A percentile compares a stretch with the other conserved stretches of the same genome.
These are phyloP conservation scores for Aspergillus hortae DNA, from an alignment of 2,329 filamentous ascomycete species.

Conservation along the genomic window DNA sequence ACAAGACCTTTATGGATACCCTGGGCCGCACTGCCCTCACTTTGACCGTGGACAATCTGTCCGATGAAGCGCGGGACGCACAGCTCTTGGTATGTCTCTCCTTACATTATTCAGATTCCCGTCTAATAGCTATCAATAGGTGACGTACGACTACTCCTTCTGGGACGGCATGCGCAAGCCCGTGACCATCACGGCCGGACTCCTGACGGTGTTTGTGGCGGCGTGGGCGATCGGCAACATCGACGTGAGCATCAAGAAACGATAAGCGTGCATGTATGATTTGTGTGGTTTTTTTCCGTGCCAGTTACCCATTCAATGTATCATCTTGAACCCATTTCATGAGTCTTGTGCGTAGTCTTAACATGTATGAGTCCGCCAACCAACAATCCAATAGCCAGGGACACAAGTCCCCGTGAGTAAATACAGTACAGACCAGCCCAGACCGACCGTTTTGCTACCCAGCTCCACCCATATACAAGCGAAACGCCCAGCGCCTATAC, in stretches of 20 bases:
- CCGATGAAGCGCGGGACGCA: slow-evolving; percentile 83
- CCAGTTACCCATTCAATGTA: slow-evolving; percentile 4
- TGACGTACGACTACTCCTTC: slow-evolving; percentile 82
- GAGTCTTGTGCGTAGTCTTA: background rate
- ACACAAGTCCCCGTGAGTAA: background rate
- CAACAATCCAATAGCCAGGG: background rate
- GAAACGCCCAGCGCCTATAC: background rate
- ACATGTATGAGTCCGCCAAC: background rate
- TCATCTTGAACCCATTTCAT: background rate
- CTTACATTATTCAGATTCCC: background rate
- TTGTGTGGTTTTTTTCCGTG: slow-evolving; percentile 13
- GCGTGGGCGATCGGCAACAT: slow-evolving; percentile 74
- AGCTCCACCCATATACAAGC: background rate
- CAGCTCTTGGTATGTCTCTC: slow-evolving; percentile 61
- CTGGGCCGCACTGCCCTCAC: slow-evolving; percentile 78
- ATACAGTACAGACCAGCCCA: background rate
- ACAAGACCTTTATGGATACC: slow-evolving; percentile 92
- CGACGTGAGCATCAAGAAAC: slow-evolving; percentile 73
- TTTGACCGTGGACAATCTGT: slow-evolving; percentile 78
- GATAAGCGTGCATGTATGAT: slow-evolving; percentile 23
- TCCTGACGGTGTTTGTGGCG: slow-evolving; percentile 69
- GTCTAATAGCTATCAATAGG: slow-evolving; percentile 24
- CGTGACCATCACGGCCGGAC: slow-evolving; percentile 70
- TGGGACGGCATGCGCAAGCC: slow-evolving; percentile 79
- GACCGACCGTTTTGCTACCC: background rate